Base-by-base conservation (phyloP, 768 basidiomycete genomes). In the Mycena vulgaris region DNA sequence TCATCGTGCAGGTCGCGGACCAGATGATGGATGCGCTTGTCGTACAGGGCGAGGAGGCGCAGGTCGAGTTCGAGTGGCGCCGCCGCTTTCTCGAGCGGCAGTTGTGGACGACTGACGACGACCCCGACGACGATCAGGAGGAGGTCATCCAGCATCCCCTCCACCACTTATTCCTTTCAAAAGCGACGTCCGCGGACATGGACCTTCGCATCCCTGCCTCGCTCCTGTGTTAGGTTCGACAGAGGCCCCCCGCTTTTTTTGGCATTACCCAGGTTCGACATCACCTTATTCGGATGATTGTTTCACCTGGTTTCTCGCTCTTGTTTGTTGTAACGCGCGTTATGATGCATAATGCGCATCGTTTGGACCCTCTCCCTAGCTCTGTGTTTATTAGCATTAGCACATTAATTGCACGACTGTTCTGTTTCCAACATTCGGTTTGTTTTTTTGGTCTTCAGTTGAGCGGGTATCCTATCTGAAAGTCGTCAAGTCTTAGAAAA, bases 1-100 rank as follows among this genome's bases (percentile, higher is more conserved):
- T 70, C 28, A 66, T 70, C 39, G 69, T 66, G 45, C 64, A 70
- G 71, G 71, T 68, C 16, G 67, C 68, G 45, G 71, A 69, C 30
- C 71, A 69, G 53, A 72, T 72, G 71, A 62, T 62, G 68, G 72
- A 73, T 7, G 72, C 68, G 56, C 47, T 73, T n/a, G 65, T 53
- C 42, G 61, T 66, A 40, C 68, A 69, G 68, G 65, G 68, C 16
- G 72, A 70, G 57, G 72, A 73, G 61, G 72, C 72, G 48, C 68
- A 69, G 56, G 62, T 73, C 14, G 72, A 70, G 65, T 73, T 69
- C 35, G 72, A 69, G 47, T 73, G 72, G 72, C 64, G 72, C 11
- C 35, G 68, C 27, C 58, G 65, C 21, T 66, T 67, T 17, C 56
- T 73, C 25, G 72, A 69, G 47, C 51, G 68, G 25, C 64, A 70